Conservation (phyloP, 805 yeast genomes). For the Brettanomyces sp. region DNA sequence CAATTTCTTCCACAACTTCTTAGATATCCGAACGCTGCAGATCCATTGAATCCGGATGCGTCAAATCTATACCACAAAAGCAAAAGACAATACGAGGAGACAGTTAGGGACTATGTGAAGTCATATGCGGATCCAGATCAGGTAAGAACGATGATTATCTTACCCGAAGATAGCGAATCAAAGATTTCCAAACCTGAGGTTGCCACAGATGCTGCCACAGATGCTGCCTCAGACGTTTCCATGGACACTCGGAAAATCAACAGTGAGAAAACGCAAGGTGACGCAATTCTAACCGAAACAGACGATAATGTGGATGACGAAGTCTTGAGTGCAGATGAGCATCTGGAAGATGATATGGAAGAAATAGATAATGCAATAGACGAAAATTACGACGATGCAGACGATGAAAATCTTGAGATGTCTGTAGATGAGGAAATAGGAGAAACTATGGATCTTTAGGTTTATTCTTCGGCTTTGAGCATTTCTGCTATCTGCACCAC, state of each 20-base stretch:
- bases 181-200: background rate
- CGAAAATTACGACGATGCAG: conserved; percentile 10
- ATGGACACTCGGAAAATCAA: conserved; percentile 4
- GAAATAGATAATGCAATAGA: conserved; percentile 17
- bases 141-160: conserved; percentile 11
- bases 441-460: conserved; percentile 25
- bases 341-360: conserved; percentile 17
- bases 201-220: no score
- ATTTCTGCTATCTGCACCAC: background rate
- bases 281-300: conserved; percentile 13
- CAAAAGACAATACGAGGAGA: conserved; percentile 52
- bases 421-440: conserved; percentile 19
- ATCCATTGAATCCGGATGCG: conserved; percentile 88
- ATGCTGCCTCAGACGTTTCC: background rate
- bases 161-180: conserved; percentile 1
- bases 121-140: conserved; percentile 47
- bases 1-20: conserved; percentile 86
- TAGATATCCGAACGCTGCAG: conserved; percentile 88
- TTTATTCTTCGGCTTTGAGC: background rate
- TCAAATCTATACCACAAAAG: conserved; percentile 69
- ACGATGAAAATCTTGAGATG: conserved; percentile 9
- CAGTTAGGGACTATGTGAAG: conserved; percentile 65
- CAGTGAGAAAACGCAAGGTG: conserved; percentile 8
- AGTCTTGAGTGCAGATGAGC: conserved; percentile 9
- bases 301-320: conserved; percentile 13